Evolutionary conservation across 139 green algal species (phyloP).

Genomic region (Eudorina sp.): DNA sequence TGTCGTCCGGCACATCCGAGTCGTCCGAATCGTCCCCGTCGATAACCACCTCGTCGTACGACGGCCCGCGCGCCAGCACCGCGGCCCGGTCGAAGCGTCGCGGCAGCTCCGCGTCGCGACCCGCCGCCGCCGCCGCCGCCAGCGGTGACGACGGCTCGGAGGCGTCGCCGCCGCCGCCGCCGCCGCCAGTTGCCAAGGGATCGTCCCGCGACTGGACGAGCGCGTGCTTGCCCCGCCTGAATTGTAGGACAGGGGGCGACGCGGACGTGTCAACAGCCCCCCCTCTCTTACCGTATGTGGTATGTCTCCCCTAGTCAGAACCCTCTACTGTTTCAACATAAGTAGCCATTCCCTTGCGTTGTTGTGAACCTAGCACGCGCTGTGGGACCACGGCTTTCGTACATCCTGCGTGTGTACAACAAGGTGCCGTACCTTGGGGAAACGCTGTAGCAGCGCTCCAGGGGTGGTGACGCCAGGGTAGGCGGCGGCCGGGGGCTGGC

Average conservation of each 20-base stretch:
- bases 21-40: background rate
- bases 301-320: too few species aligned
- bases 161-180: background rate
- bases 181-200: background rate
- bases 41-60: slow-evolving; percentile 29
- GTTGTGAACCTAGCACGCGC: too few species aligned
- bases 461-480: background rate
- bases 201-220: background rate
- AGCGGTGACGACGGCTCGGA: background rate
- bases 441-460: background rate
- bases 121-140: background rate
- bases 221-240: slow-evolving; percentile 10
- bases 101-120: background rate
- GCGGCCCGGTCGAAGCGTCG: background rate
- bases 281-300: too few species aligned
- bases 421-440: background rate
- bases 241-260: too few species aligned
- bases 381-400: too few species aligned
- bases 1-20: background rate
- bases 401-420: too few species aligned
- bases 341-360: too few species aligned
- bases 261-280: too few species aligned
- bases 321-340: too few species aligned
- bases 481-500: background rate
- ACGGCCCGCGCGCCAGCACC: background rate